These are phyloP conservation scores for Aspergillus ellipticus DNA, from an alignment of 495 filamentous ascomycete species.

Conservation along the genomic window DNA sequence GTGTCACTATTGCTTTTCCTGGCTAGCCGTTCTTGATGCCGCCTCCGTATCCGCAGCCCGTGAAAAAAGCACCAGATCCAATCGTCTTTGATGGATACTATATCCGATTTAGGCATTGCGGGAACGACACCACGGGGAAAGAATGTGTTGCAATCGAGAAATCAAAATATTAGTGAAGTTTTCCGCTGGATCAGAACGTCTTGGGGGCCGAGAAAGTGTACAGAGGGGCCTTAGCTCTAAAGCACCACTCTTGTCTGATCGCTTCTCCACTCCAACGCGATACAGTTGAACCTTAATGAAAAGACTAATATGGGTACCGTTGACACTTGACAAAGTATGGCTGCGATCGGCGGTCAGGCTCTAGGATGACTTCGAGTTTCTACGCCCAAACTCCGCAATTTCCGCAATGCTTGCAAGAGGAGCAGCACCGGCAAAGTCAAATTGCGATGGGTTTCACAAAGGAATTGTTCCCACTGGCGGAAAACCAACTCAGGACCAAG, in stretches of 20 bases:
- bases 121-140: neutral
- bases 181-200: neutral
- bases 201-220: neutral
- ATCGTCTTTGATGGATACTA: neutral
- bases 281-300: neutral
- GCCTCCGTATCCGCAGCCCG: neutral
- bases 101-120: neutral
- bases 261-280: neutral
- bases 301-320: neutral
- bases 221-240: neutral
- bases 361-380: neutral
- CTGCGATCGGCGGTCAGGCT: slow-evolving; percentile 16
- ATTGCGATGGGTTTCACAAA: slow-evolving; percentile 1
- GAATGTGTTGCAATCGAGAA: neutral
- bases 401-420: neutral
- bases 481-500: neutral
- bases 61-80: neutral
- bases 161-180: neutral
- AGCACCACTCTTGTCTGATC: neutral
- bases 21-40: slow-evolving; percentile 5
- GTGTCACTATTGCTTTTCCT: slow-evolving; percentile 6
- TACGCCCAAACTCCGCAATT: slow-evolving; percentile 9
- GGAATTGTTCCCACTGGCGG: slow-evolving; percentile 20
- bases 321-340: neutral
- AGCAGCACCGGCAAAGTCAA: slow-evolving; percentile 4